These are phyloP conservation scores for Rhizopogon sp. DNA, from an alignment of 768 basidiomycete genomes.

Conservation along the genomic window DNA sequence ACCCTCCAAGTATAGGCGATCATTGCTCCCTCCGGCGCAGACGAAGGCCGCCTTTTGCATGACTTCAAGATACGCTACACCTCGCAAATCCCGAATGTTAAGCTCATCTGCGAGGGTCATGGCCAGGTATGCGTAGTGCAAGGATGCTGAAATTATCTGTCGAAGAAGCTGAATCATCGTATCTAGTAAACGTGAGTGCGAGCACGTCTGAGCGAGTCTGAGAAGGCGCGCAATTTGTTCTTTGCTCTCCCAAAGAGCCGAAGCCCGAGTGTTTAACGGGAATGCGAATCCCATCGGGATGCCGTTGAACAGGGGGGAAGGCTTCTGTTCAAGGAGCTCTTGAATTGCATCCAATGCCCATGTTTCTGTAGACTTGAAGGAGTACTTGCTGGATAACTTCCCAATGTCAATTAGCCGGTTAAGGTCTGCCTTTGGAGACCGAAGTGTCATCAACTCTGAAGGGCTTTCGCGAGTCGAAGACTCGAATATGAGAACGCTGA, in stretches of 20 bases:
- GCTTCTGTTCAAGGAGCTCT: slow-evolving; percentile 56
- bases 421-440: slow-evolving; percentile 46
- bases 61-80: slow-evolving; percentile 68
- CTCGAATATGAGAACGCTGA: background rate
- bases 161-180: slow-evolving; percentile 57
- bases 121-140: slow-evolving; percentile 67
- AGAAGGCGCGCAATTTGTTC: slow-evolving; percentile 56
- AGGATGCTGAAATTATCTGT: slow-evolving; percentile 56
- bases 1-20: slow-evolving; percentile 21
- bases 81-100: slow-evolving; percentile 51
- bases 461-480: slow-evolving; percentile 38
- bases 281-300: slow-evolving; percentile 29
- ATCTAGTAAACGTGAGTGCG: slow-evolving; percentile 52
- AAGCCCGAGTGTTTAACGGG: slow-evolving; percentile 21
- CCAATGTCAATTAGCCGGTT: slow-evolving; percentile 56
- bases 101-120: slow-evolving; percentile 74
- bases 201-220: slow-evolving; percentile 63
- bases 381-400: slow-evolving; percentile 65
- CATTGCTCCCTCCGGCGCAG: slow-evolving; percentile 9
- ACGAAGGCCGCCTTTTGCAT: slow-evolving; percentile 52
- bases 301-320: slow-evolving; percentile 44
- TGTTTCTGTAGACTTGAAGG: slow-evolving; percentile 67
- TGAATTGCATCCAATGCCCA: slow-evolving; percentile 76
- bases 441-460: slow-evolving; percentile 49
- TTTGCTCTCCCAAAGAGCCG: slow-evolving; percentile 34